Percentiles rank a stretch among this genome's conserved stretches.
These are phyloP conservation scores for Metschnikowia anglica DNA, from an alignment of 805 yeast genomes.

Conservation along the genomic window DNA sequence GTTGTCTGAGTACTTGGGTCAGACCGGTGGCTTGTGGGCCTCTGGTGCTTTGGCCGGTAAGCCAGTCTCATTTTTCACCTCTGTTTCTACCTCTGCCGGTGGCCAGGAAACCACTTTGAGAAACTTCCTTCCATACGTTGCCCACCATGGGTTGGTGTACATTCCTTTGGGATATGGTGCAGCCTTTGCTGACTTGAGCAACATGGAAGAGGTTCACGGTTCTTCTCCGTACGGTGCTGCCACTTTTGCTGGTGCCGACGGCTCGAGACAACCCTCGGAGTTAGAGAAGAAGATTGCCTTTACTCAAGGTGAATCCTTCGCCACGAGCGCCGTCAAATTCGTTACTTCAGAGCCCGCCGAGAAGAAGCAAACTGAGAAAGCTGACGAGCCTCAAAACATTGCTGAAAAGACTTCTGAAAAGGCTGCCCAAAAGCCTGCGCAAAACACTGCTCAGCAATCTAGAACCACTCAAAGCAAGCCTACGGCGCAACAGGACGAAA, in stretches of 20 bases:
- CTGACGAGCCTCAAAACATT: too few species aligned
- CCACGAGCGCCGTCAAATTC: conserved; percentile 29
- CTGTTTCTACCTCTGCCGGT: conserved; percentile 77
- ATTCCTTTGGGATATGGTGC: conserved; percentile 76
- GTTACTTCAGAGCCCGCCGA: conserved; percentile 3
- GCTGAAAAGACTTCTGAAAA: conserved; percentile 3
- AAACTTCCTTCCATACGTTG: conserved; percentile 60
- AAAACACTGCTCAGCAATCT: conserved; percentile 2
- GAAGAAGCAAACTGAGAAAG: neutral
- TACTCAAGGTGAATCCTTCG: conserved; percentile 67
- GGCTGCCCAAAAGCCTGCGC: neutral
- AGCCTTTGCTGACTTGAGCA: conserved; percentile 52
- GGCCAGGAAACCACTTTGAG: conserved; percentile 76
- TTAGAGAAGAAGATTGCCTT: conserved; percentile 63
- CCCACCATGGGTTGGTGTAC: conserved; percentile 78
- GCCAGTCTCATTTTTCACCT: conserved; percentile 68
- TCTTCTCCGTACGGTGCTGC: conserved; percentile 90
- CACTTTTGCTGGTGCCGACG: conserved; percentile 72
- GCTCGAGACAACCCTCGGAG: conserved; percentile 64
- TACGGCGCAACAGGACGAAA: conserved; percentile 8
- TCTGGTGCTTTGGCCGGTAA: conserved; percentile 69
- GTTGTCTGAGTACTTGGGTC: conserved; percentile 72
- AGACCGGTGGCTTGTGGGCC: conserved; percentile 81
- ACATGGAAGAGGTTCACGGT: conserved; percentile 69
- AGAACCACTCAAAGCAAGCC: conserved; percentile 15